These are phyloP conservation scores for Malus sieversii DNA, from an alignment of 306 rosid species.

Conservation along the genomic window DNA sequence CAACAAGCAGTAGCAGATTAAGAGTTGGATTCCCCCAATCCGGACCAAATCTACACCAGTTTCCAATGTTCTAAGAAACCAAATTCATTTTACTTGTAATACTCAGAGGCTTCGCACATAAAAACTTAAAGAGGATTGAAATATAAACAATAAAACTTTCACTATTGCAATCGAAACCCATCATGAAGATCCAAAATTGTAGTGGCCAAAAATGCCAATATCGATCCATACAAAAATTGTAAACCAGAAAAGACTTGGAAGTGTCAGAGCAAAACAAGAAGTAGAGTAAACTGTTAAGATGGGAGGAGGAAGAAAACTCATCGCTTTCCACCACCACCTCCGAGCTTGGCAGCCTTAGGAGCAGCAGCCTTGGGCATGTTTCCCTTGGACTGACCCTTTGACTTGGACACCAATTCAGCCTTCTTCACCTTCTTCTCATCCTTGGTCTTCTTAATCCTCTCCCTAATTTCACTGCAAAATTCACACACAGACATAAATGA, in stretches of 20 bases:
- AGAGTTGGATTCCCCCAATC: background rate
- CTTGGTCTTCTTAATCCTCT: conserved; percentile 45
- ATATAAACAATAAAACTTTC: background rate
- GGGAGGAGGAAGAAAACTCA: conserved; percentile 9
- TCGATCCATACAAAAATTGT: background rate
- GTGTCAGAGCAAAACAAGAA: background rate
- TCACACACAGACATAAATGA: background rate
- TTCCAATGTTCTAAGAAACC: background rate
- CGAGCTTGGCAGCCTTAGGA: conserved; percentile 43
- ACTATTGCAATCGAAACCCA: conserved; percentile 1
- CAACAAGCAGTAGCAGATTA: background rate
- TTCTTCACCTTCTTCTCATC: conserved; percentile 50
- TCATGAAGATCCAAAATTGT: background rate
- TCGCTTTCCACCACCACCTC: conserved; percentile 51
- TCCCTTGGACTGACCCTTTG: conserved; percentile 28
- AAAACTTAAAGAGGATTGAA: background rate
- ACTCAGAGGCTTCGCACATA: background rate
- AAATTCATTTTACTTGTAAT: background rate
- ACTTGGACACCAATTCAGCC: conserved; percentile 28
- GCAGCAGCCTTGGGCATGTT: conserved; percentile 30
- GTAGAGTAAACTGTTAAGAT: background rate
- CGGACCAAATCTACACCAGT: background rate
- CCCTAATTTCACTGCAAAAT: conserved; percentile 34
- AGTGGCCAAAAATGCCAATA: conserved; percentile 9
- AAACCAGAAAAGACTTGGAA: background rate